These are phyloP conservation scores for Eucalyptus virginea DNA, from an alignment of 345 rosid species.

Conservation along the genomic window DNA sequence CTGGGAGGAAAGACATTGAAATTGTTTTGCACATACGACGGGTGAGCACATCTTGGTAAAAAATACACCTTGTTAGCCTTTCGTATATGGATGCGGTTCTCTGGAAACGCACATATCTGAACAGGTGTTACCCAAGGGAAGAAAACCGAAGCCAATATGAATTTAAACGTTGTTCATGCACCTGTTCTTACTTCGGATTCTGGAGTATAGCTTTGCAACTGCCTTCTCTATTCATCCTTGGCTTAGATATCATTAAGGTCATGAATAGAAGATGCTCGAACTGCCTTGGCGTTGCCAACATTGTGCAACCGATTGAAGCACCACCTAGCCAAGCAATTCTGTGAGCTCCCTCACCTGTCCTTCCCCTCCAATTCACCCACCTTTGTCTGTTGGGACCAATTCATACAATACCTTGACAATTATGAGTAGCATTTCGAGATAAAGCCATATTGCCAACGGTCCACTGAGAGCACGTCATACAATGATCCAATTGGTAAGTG, in stretches of 20 bases:
- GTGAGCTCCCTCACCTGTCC: constrained; percentile 36
- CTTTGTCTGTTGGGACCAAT: constrained; percentile 20
- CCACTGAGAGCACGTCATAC: constrained; percentile 5
- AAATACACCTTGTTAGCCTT: neutral
- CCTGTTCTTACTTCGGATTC: neutral
- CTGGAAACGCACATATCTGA: neutral
- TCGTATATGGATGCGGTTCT: neutral
- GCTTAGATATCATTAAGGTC: neutral
- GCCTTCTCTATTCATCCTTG: neutral
- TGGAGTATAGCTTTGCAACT: neutral
- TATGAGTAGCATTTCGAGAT: constrained; percentile 17
- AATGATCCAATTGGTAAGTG: constrained; percentile 4
- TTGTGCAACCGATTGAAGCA: constrained; percentile 30
- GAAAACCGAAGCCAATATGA: neutral
- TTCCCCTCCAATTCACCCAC: constrained; percentile 16
- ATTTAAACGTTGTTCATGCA: neutral
- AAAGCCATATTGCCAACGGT: constrained; percentile 4
- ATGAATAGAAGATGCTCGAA: constrained; percentile 10
- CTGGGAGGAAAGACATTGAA: neutral
- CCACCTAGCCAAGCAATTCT: constrained; percentile 36
- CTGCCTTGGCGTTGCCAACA: constrained; percentile 10
- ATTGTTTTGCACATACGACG: neutral
- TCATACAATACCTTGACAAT: constrained; percentile 30
- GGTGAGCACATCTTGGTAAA: neutral
- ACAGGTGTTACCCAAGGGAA: neutral